phyloP scores from a whole-genome alignment of 2,329 filamentous ascomycete genomes.

The Colletotrichum somersetense region DNA sequence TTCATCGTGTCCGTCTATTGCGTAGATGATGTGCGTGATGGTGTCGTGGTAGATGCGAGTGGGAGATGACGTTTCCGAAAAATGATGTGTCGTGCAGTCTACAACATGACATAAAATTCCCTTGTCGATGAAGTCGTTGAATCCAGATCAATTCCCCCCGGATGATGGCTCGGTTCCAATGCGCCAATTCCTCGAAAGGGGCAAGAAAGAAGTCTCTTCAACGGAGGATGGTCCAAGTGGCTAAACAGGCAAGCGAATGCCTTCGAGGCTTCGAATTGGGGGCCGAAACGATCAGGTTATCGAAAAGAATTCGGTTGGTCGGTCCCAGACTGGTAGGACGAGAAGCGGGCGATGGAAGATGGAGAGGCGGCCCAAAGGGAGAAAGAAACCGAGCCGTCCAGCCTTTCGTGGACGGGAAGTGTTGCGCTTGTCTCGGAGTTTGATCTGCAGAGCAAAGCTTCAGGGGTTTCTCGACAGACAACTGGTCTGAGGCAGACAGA shows the following conservation, averaged over 20 bases:
- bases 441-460: slow-evolving; percentile 47
- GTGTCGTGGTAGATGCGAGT: slow-evolving; percentile 10
- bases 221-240: neutral
- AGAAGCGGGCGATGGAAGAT: slow-evolving; percentile 36
- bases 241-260: slow-evolving; percentile 12
- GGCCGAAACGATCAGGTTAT: slow-evolving; percentile 15
- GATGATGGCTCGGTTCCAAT: slow-evolving; percentile 2
- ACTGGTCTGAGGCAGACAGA: slow-evolving; percentile 4
- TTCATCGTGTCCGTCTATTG: slow-evolving; percentile 67
- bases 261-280: slow-evolving; percentile 24
- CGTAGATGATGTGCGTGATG: slow-evolving; percentile 3
- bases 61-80: slow-evolving; percentile 4
- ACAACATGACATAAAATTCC: slow-evolving; percentile 25
- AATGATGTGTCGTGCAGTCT: slow-evolving; percentile 23
- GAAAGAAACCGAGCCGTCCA: slow-evolving; percentile 25
- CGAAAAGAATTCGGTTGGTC: slow-evolving; percentile 22
- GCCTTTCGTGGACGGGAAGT: slow-evolving; percentile 22
- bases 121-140: slow-evolving; percentile 7
- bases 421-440: slow-evolving; percentile 42
- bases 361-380: slow-evolving; percentile 22
- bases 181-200: neutral
- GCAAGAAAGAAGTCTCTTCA: neutral
- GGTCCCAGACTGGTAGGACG: slow-evolving; percentile 20
- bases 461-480: slow-evolving; percentile 36
- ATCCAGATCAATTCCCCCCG: neutral